A percentile compares a stretch with the other conserved stretches of the same genome.
Evolutionary conservation across 768 basidiomycete species (phyloP).

Genomic region (Mycena albidolilacea): DNA sequence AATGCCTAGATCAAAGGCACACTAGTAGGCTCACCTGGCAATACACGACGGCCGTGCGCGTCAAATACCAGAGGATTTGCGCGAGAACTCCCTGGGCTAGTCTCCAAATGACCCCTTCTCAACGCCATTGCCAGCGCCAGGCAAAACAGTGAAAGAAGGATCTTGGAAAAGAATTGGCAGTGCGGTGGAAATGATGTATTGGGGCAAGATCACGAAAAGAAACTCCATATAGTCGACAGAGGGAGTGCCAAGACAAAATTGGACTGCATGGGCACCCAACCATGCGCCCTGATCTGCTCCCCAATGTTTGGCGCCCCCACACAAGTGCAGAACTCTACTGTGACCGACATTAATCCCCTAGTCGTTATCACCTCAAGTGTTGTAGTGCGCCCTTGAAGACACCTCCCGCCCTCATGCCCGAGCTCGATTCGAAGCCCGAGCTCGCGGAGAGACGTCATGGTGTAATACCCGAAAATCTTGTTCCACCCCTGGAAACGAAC

Average conservation of each 20-base stretch:
- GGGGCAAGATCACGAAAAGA: neutral
- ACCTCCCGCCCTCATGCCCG: neutral
- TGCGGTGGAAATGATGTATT: neutral
- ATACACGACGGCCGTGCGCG: too few species aligned
- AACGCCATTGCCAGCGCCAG: too few species aligned
- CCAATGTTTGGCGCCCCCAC: neutral
- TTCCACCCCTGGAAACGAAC: too few species aligned
- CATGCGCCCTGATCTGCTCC: constrained; percentile 5
- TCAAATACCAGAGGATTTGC: too few species aligned
- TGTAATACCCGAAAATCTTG: neutral
- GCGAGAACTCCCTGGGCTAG: too few species aligned
- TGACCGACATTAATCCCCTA: neutral
- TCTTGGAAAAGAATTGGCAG: neutral
- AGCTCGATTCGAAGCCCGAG: neutral
- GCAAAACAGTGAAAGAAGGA: too few species aligned
- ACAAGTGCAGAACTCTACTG: neutral
- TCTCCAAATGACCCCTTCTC: too few species aligned
- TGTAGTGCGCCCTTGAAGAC: neutral
- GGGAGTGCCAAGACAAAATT: neutral
- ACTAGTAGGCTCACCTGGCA: too few species aligned
- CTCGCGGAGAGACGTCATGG: neutral
- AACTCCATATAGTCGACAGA: neutral
- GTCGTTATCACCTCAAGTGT: neutral
- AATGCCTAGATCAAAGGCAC: too few species aligned
- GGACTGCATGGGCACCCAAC: neutral